Conservation (phyloP, 2,329 filamentous ascomycete genomes). For the Paraphoma chrysanthemicola region DNA sequence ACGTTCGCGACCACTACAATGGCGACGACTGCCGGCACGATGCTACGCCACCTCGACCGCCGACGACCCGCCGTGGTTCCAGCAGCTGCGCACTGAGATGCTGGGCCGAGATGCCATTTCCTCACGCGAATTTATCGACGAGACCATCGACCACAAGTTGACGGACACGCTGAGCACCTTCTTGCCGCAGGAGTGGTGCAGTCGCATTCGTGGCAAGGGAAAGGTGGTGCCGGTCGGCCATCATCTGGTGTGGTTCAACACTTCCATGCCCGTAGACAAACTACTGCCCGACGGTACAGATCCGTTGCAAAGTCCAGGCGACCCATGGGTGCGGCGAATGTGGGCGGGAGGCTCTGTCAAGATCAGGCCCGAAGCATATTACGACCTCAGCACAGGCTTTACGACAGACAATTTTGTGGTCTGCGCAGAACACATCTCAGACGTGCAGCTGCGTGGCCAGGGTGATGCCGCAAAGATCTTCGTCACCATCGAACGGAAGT, state of each 20-base stretch:
- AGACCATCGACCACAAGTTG: conserved; percentile 68
- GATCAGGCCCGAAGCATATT: conserved; percentile 50
- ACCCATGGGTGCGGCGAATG: conserved; percentile 76
- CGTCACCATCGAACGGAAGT: conserved; percentile 64
- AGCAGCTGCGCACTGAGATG: conserved; percentile 45
- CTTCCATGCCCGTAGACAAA: conserved; percentile 64
- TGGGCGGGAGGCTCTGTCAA: conserved; percentile 83
- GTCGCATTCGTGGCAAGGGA: not conserved
- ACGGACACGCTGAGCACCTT: conserved; percentile 50
- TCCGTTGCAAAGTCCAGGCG: conserved; percentile 75
- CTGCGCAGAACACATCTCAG: conserved; percentile 54
- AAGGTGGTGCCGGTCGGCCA: conserved; percentile 68
- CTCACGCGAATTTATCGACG: conserved; percentile 64
- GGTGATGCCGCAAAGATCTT: conserved; percentile 61
- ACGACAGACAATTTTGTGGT: conserved; percentile 21
- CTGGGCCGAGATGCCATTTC: conserved; percentile 57
- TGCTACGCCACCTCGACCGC: conserved; percentile 15
- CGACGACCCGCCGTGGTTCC: conserved; percentile 31
- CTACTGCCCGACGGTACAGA: conserved; percentile 88
- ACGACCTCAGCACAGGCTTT: conserved; percentile 12
- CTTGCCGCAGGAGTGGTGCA: conserved; percentile 19
- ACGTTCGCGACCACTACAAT: conserved; percentile 17
- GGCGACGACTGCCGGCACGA: conserved; percentile 19
- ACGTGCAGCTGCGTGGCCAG: conserved; percentile 58
- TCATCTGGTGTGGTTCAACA: conserved; percentile 88